These are phyloP conservation scores for Pleurotus platypus DNA, from an alignment of 768 basidiomycete species.

Conservation along the genomic window DNA sequence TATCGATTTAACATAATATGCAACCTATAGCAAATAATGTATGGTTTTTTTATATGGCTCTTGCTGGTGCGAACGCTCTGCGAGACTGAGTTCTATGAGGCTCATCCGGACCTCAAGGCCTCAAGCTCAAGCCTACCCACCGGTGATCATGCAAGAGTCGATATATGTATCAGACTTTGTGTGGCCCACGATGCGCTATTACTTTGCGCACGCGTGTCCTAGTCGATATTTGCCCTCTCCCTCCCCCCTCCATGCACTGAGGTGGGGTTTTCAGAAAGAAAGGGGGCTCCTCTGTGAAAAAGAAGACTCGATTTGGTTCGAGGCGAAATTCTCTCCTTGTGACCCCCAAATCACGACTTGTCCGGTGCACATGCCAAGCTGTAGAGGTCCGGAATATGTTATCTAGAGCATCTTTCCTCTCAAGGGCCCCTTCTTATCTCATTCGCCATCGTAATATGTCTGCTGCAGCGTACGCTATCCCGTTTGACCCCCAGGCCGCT, in stretches of 20 bases:
- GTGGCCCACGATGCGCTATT: no score
- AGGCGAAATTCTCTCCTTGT: conserved; percentile 1
- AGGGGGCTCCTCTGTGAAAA: not conserved
- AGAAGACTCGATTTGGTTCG: not conserved
- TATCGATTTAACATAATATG: conserved; percentile 10
- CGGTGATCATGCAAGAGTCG: no score
- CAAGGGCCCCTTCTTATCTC: not conserved
- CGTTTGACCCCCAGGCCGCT: conserved; percentile 45
- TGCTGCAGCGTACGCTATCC: conserved; percentile 53
- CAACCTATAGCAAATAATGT: no score
- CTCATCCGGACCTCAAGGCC: no score
- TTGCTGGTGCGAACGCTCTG: no score
- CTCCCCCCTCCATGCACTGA: no score
- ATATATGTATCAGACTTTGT: no score
- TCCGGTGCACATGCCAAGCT: conserved; percentile 2
- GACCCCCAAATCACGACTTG: conserved; percentile 3
- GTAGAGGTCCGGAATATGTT: conserved; percentile 6
- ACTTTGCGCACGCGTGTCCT: no score
- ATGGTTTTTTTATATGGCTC: no score
- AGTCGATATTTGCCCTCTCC: no score
- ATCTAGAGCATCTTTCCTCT: conserved; percentile 7
- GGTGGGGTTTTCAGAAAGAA: not conserved
- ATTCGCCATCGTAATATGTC: conserved; percentile 47
- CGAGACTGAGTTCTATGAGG: no score
- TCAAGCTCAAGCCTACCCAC: no score